phyloP scores from a whole-genome alignment of 108 stramenopile genomes.

The Skeletonema grethae region DNA sequence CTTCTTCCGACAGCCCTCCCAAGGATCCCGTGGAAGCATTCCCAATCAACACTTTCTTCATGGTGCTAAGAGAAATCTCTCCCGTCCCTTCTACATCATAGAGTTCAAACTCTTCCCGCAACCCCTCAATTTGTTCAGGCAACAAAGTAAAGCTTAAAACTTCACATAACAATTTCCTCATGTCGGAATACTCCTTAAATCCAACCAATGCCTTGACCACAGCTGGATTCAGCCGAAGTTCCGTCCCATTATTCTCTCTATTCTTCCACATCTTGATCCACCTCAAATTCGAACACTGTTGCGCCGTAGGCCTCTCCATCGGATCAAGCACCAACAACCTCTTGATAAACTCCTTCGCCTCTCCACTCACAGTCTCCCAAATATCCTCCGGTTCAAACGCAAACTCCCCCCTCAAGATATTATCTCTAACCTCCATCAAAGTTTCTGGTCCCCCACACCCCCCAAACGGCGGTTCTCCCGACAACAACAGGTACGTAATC shows the following conservation, averaged over 20 bases:
- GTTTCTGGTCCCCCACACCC: slow-evolving; percentile 86
- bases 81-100: slow-evolving; percentile 85
- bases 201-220: slow-evolving; percentile 81
- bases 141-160: slow-evolving; percentile 89
- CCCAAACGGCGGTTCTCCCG: slow-evolving; percentile 78
- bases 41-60: slow-evolving; percentile 80
- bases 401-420: slow-evolving; percentile 68
- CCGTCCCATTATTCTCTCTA: slow-evolving; percentile 38
- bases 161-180: slow-evolving; percentile 87
- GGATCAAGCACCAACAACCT: slow-evolving; percentile 87
- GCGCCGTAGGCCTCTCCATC: slow-evolving; percentile 81
- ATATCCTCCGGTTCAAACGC: slow-evolving; percentile 79
- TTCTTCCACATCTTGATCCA: slow-evolving; percentile 87
- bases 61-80: slow-evolving; percentile 75
- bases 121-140: slow-evolving; percentile 84
- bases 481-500: slow-evolving; percentile 78
- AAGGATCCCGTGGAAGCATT: slow-evolving; percentile 85
- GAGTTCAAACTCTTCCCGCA: slow-evolving; percentile 86
- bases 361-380: slow-evolving; percentile 70
- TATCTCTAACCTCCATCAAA: slow-evolving; percentile 77
- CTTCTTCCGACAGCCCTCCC: slow-evolving; percentile 84
- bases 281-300: slow-evolving; percentile 75
- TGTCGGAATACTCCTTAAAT: slow-evolving; percentile 88
- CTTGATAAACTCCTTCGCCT: slow-evolving; percentile 87
- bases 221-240: slow-evolving; percentile 65